Conservation (phyloP, 192 early-diverging fungal species). For the Chytriomyces confervae region DNA sequence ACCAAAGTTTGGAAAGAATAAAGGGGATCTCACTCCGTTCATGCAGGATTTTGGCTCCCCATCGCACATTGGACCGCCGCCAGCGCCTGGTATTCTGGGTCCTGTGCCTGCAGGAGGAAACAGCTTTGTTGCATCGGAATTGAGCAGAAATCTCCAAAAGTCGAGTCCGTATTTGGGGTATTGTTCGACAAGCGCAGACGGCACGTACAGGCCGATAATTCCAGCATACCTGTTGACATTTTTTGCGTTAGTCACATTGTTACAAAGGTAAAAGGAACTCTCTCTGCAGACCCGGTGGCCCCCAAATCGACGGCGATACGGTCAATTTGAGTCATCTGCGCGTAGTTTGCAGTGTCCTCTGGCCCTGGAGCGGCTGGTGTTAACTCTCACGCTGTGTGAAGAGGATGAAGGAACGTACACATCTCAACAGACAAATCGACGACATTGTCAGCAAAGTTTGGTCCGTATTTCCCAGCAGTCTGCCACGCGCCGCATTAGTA, state of each 20-base stretch:
- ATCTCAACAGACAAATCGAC: constrained; percentile 21
- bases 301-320: constrained; percentile 10
- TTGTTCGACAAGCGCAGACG: constrained; percentile 7
- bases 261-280: too few relatives aligned
- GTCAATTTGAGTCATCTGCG: constrained; percentile 22
- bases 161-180: constrained; percentile 29
- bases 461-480: constrained; percentile 1
- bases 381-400: too few relatives aligned
- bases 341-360: constrained; percentile 13
- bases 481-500: not conserved
- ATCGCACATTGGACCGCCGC: constrained; percentile 10
- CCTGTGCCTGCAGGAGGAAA: constrained; percentile 12
- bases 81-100: not conserved
- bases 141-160: constrained; percentile 35
- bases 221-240: constrained; percentile 21
- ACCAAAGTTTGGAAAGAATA: not conserved
- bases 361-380: not conserved
- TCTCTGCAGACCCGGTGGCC: not conserved
- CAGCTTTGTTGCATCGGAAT: constrained; percentile 16
- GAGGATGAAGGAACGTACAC: not conserved
- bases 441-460: not conserved
- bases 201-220: constrained; percentile 31
- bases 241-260: too few relatives aligned
- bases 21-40: not conserved
- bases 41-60: not conserved